Conservation (phyloP, 495 filamentous ascomycete genomes). For the Eremomyces bilateralis region DNA sequence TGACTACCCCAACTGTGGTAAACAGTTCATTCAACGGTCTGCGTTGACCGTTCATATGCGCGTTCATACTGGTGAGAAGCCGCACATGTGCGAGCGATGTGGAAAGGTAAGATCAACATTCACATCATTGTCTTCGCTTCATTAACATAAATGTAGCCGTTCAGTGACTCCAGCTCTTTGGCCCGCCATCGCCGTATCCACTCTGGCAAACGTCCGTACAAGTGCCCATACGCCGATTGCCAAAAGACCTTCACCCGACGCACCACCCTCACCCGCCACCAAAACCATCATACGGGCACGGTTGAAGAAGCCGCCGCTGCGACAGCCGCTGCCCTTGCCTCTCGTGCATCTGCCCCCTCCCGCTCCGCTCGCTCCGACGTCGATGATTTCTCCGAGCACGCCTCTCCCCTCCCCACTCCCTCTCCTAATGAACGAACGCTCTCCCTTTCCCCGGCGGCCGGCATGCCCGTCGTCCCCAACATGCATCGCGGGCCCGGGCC, state of each 20-base stretch:
- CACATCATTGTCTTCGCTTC: slow-evolving; percentile 1
- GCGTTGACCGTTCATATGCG: slow-evolving; percentile 87
- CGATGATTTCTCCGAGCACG: slow-evolving; percentile 56
- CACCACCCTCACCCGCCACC: slow-evolving; percentile 85
- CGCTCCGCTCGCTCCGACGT: slow-evolving; percentile 47
- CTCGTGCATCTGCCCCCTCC: slow-evolving; percentile 30
- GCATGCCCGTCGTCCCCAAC: slow-evolving; percentile 48
- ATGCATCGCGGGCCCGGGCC: slow-evolving; percentile 47
- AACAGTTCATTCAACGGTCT: slow-evolving; percentile 96
- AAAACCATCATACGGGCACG: slow-evolving; percentile 88
- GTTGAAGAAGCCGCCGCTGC: slow-evolving; percentile 83
- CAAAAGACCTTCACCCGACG: slow-evolving; percentile 96
- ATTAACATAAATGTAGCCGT: slow-evolving; percentile 38
- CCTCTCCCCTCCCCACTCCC: slow-evolving; percentile 66
- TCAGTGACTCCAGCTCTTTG: slow-evolving; percentile 91
- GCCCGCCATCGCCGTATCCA: slow-evolving; percentile 89
- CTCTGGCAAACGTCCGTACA: slow-evolving; percentile 88
- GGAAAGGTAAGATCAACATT: slow-evolving; percentile 48
- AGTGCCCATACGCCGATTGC: slow-evolving; percentile 92
- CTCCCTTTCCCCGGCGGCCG: slow-evolving; percentile 59
- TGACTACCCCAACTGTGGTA: slow-evolving; percentile 71
- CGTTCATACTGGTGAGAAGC: slow-evolving; percentile 95
- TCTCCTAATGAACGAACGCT: slow-evolving; percentile 58
- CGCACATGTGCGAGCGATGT: slow-evolving; percentile 92
- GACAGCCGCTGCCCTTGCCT: slow-evolving; percentile 62